Evolutionary conservation across 2,329 filamentous ascomycete genomes (phyloP), one percentile per base, ranked within the genome.

Genomic region (Aspergillus felis): DNA sequence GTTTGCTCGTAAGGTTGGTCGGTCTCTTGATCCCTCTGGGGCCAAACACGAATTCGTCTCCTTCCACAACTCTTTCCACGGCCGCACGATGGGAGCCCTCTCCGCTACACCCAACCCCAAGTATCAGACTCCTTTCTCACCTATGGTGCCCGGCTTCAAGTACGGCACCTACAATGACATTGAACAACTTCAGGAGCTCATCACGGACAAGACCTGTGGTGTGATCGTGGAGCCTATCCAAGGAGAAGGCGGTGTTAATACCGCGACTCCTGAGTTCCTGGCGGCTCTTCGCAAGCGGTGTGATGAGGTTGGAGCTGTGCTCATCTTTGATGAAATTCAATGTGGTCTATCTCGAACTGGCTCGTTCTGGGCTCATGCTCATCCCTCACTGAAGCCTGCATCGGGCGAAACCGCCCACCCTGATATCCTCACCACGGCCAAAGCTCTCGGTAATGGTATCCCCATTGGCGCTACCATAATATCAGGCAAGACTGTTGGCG

Each of bases 91-190:
- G 91, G 94, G 94, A 53, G 87, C 88, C 57, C 79, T 99, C 48
- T 96, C 91, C n/a, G 94, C 94, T 10, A 99, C 94, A 4, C 94
- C 92, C 50, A 99, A 97, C 78, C 91, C 92, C 20, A 99, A 99
- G 76, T 99, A 99, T 77, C 94, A 99, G 78, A 85, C 88, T 66
- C 94, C 94, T 0, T 99, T 99, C 71, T 82, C 90, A 14, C 94
- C 94, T 41, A 97, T 99, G 92, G 80, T 99, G 1, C 93, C 94
- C 0, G 94, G 94, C 2, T 97, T 96, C 79, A 86, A 81, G 70
- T 91, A 94, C 70, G 93, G 91, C 53, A 87, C 80, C 7, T 95
- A 87, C 79, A 97, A 99, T 71, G 88, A 97, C 70, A 78, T 93
- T 12, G 82, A 79, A 2, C 87, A 81, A 17, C 84, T 99, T 54